Percentiles rank a stretch among this genome's conserved stretches.
Conservation (phyloP, 768 basidiomycete species). For the Boletus patriciae region DNA sequence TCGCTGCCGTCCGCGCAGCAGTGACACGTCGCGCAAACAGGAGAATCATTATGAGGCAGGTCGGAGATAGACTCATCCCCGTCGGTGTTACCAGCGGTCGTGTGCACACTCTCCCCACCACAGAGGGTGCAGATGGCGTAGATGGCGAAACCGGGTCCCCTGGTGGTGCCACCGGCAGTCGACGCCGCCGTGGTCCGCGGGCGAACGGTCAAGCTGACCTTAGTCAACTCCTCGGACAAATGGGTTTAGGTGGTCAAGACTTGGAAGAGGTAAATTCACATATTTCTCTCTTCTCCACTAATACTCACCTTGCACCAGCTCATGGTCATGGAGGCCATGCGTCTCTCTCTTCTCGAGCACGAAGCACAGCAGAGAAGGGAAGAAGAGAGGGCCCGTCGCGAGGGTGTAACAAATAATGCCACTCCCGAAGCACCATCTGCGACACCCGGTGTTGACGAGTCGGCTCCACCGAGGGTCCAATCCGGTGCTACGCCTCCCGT, state of each 20-base stretch:
- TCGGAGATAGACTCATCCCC: constrained; percentile 95
- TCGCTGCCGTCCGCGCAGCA: constrained; percentile 92
- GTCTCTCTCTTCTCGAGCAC: constrained; percentile 89
- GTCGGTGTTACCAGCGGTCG: constrained; percentile 93
- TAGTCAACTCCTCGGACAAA: constrained; percentile 56
- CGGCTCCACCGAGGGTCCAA: constrained; percentile 6
- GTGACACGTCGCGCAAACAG: constrained; percentile 94
- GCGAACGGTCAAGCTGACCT: constrained; percentile 53
- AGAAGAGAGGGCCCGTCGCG: constrained; percentile 63
- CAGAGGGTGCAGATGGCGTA: constrained; percentile 51
- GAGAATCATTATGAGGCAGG: constrained; percentile 97
- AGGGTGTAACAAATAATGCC: constrained; percentile 39
- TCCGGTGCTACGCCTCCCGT: constrained; percentile 1
- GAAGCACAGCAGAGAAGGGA: constrained; percentile 88
- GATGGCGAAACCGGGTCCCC: constrained; percentile 37
- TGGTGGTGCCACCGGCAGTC: constrained; percentile 42
- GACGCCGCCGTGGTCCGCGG: constrained; percentile 61
- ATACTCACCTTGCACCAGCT: constrained; percentile 49
- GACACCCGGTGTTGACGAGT: constrained; percentile 4
- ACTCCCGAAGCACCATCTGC: constrained; percentile 25
- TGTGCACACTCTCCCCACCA: constrained; percentile 61
- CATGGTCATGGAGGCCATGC: constrained; percentile 99
- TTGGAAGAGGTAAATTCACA: constrained; percentile 76
- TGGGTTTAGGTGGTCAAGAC: constrained; percentile 83
- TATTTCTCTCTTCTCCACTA: constrained; percentile 25